Evolutionary conservation across 257 asterid genomes (phyloP).

Genomic region (Paraleonurus japonicus): DNA sequence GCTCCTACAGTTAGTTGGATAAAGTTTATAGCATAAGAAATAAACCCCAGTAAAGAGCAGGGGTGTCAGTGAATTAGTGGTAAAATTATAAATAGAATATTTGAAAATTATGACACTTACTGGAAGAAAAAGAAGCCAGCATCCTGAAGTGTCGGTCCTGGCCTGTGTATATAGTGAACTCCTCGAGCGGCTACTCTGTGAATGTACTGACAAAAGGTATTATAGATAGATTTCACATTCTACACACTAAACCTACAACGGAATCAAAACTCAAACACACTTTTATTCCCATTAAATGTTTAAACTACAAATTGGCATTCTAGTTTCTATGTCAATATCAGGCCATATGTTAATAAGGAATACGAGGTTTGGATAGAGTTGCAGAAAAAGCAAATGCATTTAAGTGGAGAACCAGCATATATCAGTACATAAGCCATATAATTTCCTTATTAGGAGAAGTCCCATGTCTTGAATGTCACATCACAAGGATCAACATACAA

Average conservation of each 20-base stretch:
- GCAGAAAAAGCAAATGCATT: not conserved
- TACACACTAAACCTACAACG: not conserved
- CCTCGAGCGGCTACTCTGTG: slow-evolving; percentile 96
- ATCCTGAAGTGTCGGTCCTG: slow-evolving; percentile 92
- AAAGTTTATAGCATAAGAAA: slow-evolving; percentile 10
- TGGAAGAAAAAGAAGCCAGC: slow-evolving; percentile 65
- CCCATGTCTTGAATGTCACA: not conserved
- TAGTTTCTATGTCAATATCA: no score
- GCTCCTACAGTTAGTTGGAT: slow-evolving; percentile 62
- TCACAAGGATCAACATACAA: slow-evolving; percentile 15
- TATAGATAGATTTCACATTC: slow-evolving; percentile 6
- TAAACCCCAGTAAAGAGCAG: not conserved
- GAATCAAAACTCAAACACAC: not conserved
- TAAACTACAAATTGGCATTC: not conserved
- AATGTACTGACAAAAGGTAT: slow-evolving; percentile 56
- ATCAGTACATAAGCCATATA: no score
- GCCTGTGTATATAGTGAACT: slow-evolving; percentile 85
- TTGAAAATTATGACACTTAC: slow-evolving; percentile 22
- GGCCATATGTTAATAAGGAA: not conserved
- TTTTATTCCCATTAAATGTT: not conserved
- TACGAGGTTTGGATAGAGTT: not conserved
- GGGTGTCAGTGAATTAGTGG: not conserved
- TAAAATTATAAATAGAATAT: not conserved
- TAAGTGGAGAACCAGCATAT: no score
- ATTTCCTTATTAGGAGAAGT: not conserved